Base-by-base conservation (phyloP, 2,329 filamentous ascomycete genomes). In the Talaromyces sp. region DNA sequence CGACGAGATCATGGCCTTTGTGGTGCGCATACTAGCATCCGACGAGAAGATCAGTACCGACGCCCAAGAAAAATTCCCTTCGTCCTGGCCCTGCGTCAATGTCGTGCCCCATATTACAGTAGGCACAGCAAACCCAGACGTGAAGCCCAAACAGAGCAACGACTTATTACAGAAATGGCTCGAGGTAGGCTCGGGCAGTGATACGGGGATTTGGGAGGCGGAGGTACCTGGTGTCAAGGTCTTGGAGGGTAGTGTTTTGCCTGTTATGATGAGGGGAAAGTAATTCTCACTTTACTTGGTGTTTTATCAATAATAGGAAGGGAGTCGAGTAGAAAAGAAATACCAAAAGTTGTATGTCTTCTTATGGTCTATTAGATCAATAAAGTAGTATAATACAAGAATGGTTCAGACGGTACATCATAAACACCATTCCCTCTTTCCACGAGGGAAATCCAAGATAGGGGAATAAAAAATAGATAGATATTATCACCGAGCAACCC, bases 91-190 rank as follows among this genome's bases (percentile, higher is more conserved):
- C 57, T 93, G 87, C 61, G 82, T 84, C 43, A 99, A 99, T 69
- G 75, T 80, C 13, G 80, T 95, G 33, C 85, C 92, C 10, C 94
- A 99, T 70, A 84, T 99, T 60, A 99, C 94, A 0, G 80, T 97
- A 7, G 94, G 94, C 19, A 99, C 94, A 0, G 84, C 85, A 9
- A 82, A 86, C 63, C 74, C 80, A 48, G 73, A 79, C 7, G 84
- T 97, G 67, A 97, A 97, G 77, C 93, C 94, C 0, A 92, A 89
- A 74, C 93, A 99, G 78, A 96, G 92, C 76, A 99, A 99, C 69
- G 86, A 90, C 60, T 66, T 99, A 68, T 73, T 99, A 59, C 80
- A 80, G 62, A 79, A 79, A 60, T 97, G 93, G 93, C 69, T 94
- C 61, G 80, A 87, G 62, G 72, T 75, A 52, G 84, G 84, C 0